A percentile compares a stretch with the other conserved stretches of the same genome.
Evolutionary conservation across 169 alveolate species (phyloP).

Genomic region (Plasmodium yoelii): DNA sequence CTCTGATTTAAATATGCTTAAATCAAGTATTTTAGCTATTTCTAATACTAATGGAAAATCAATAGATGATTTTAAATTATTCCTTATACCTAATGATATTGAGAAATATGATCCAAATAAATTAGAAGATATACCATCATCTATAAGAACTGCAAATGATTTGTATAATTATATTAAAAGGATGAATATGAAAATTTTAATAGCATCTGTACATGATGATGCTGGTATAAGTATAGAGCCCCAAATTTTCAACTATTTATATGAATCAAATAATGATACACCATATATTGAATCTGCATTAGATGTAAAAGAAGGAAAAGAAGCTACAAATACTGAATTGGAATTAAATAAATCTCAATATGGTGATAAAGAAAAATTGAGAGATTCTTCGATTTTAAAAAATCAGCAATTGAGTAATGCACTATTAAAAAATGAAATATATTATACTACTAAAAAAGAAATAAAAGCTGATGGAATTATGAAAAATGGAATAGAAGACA

Average conservation of each 20-base stretch:
- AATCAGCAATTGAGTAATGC: neutral
- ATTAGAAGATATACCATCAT: constrained; percentile 32
- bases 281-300: neutral
- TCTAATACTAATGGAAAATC: constrained; percentile 30
- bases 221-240: constrained; percentile 27
- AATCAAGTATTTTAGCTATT: constrained; percentile 68
- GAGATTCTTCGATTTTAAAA: neutral
- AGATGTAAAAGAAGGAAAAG: neutral
- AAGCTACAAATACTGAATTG: neutral
- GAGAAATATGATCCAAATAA: constrained; percentile 12
- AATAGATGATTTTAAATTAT: constrained; percentile 33
- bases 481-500: neutral
- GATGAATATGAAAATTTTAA: constrained; percentile 28
- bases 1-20: constrained; percentile 58
- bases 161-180: constrained; percentile 41
- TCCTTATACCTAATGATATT: constrained; percentile 18
- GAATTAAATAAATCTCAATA: neutral
- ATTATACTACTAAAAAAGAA: neutral
- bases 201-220: constrained; percentile 35
- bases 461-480: neutral
- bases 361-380: neutral
- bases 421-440: neutral
- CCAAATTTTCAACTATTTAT: constrained; percentile 31
- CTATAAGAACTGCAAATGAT: constrained; percentile 32
- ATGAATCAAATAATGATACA: constrained; percentile 16